Evolutionary conservation across 75 land plant genomes (phyloP).

Genomic region (Cryptomeria japonica): DNA sequence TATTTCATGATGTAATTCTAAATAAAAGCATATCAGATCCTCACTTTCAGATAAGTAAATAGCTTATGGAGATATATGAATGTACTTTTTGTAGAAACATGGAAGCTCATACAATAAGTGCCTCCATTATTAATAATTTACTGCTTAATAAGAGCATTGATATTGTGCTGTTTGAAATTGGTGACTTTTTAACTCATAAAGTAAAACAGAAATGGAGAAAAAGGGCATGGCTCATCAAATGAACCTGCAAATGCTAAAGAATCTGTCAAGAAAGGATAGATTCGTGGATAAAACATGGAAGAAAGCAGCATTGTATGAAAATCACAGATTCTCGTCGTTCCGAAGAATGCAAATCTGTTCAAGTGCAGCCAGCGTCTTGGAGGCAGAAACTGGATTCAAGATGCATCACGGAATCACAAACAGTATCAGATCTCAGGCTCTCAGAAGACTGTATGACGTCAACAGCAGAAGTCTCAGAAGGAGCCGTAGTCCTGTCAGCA

Average conservation of each 20-base stretch:
- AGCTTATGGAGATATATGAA: too few species aligned
- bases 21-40: too few species aligned
- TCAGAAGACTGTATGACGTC: not conserved
- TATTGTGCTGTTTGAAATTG: not conserved
- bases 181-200: not conserved
- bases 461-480: not conserved
- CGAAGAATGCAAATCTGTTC: not conserved
- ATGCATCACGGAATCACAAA: not conserved
- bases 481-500: not conserved
- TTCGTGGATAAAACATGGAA: not conserved
- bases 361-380: conserved; percentile 4
- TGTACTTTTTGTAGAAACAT: too few species aligned
- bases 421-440: not conserved
- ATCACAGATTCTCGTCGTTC: not conserved
- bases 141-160: not conserved
- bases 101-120: not conserved
- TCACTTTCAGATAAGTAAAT: too few species aligned
- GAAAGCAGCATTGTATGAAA: not conserved
- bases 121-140: not conserved
- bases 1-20: too few species aligned
- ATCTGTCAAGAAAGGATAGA: conserved; percentile 7
- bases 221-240: not conserved
- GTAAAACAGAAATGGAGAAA: not conserved
- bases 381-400: conserved; percentile 6
- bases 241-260: conserved; percentile 1